Evolutionary conservation across 2,329 filamentous ascomycete genomes (phyloP).

Genomic region (Aspergillus puulaauensis): DNA sequence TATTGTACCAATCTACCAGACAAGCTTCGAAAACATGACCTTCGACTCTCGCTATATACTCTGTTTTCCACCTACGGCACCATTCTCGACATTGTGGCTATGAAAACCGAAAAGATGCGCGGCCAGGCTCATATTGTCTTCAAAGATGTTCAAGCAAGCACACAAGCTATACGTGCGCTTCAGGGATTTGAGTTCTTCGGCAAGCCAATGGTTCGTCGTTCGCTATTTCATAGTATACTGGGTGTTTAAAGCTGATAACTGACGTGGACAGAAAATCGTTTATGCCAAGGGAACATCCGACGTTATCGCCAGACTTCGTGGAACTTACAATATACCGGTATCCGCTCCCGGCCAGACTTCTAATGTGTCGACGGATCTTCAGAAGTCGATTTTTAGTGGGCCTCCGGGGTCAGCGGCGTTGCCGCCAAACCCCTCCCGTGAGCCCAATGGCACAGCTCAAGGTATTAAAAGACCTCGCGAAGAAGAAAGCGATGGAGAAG

Average conservation of each 20-base stretch:
- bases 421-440: constrained; percentile 52
- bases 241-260: constrained; percentile 1
- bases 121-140: constrained; percentile 94
- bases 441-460: constrained; percentile 45
- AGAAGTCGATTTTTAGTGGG: constrained; percentile 78
- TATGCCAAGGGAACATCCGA: constrained; percentile 91
- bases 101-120: constrained; percentile 89
- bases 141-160: constrained; percentile 84
- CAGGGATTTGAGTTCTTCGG: constrained; percentile 86
- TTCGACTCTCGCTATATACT: constrained; percentile 85
- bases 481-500: constrained; percentile 57
- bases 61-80: constrained; percentile 92
- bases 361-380: constrained; percentile 69
- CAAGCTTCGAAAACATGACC: constrained; percentile 85
- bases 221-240: background rate
- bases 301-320: constrained; percentile 85
- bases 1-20: constrained; percentile 88
- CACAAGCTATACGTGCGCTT: constrained; percentile 85
- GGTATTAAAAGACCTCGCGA: constrained; percentile 69
- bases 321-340: constrained; percentile 73
- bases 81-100: constrained; percentile 84
- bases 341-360: constrained; percentile 50
- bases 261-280: constrained; percentile 68
- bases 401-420: constrained; percentile 44
- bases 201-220: constrained; percentile 70